phyloP scores from a whole-genome alignment of 2,329 filamentous ascomycete genomes.

The Remersonia thermophila region DNA sequence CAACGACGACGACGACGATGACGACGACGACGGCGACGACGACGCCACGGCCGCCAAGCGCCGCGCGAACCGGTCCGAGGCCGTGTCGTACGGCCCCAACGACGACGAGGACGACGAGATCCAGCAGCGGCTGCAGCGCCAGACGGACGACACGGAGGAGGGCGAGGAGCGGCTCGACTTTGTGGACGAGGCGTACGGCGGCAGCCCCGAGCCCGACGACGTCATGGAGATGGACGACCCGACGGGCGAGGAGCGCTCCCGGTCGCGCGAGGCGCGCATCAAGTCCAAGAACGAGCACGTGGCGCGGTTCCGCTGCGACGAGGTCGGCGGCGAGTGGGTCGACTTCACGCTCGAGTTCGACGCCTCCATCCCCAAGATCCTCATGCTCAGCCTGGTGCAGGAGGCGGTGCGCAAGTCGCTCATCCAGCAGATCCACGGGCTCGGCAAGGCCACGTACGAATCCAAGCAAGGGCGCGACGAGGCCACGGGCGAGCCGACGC shows the following conservation, averaged over 20 bases:
- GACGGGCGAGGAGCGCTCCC: constrained; percentile 27
- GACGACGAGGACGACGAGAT: constrained; percentile 82
- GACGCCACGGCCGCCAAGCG: constrained; percentile 66
- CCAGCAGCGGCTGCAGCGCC: constrained; percentile 48
- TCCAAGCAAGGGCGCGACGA: constrained; percentile 42
- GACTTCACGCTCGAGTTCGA: constrained; percentile 76
- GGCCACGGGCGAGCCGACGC: constrained; percentile 35
- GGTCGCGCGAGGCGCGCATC: constrained; percentile 44
- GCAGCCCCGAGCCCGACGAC: constrained; percentile 31
- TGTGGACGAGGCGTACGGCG: constrained; percentile 37
- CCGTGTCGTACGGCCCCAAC: constrained; percentile 79
- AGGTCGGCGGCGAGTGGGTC: constrained; percentile 60
- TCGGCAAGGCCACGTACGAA: constrained; percentile 60
- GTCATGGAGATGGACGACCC: constrained; percentile 24
- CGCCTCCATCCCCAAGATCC: constrained; percentile 68
- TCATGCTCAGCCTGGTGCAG: constrained; percentile 87
- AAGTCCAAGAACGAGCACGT: constrained; percentile 54
- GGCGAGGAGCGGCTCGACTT: constrained; percentile 38
- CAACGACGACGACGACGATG: constrained; percentile 52
- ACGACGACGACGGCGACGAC: constrained; percentile 65
- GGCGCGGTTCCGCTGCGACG: constrained; percentile 68
- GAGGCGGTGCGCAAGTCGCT: constrained; percentile 64
- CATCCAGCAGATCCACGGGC: constrained; percentile 72
- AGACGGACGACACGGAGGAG: constrained; percentile 40
- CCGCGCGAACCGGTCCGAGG: constrained; percentile 64